Percentiles rank a stretch among this genome's conserved stretches.
phyloP scores from a whole-genome alignment of 2,329 filamentous ascomycete species.

The Sporothrix pallida region DNA sequence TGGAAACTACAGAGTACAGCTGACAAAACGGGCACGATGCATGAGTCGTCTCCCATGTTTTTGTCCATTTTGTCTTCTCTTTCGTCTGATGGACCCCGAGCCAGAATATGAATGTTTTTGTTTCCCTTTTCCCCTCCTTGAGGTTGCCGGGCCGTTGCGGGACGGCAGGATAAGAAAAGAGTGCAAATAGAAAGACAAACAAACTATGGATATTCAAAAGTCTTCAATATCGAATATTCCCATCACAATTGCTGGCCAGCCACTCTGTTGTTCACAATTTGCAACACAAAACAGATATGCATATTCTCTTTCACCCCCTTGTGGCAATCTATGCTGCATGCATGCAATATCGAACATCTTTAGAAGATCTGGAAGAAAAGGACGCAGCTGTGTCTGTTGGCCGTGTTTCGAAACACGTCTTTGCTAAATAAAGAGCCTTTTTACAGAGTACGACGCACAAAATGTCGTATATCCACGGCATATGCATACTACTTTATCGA shows the following conservation, averaged over 20 bases:
- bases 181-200: background rate
- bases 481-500: slow-evolving; percentile 13
- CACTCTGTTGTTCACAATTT: background rate
- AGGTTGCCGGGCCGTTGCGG: slow-evolving; percentile 25
- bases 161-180: background rate
- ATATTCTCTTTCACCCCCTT: background rate
- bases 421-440: background rate
- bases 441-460: background rate
- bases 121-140: background rate
- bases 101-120: background rate
- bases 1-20: slow-evolving; percentile 10
- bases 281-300: too few relatives aligned
- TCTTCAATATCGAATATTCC: background rate
- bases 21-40: background rate
- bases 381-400: background rate
- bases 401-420: slow-evolving; percentile 10
- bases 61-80: background rate
- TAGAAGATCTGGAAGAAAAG: background rate
- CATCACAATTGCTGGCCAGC: background rate
- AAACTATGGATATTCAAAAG: background rate
- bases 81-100: background rate
- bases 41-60: background rate
- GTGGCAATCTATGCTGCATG: slow-evolving; percentile 19
- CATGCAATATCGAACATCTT: slow-evolving; percentile 19
- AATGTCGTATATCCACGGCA: slow-evolving; percentile 1